Evolutionary conservation across 208 protist genomes (phyloP), one percentile per base, ranked within the genome.

Genomic region (Leishmania mexicana): DNA sequence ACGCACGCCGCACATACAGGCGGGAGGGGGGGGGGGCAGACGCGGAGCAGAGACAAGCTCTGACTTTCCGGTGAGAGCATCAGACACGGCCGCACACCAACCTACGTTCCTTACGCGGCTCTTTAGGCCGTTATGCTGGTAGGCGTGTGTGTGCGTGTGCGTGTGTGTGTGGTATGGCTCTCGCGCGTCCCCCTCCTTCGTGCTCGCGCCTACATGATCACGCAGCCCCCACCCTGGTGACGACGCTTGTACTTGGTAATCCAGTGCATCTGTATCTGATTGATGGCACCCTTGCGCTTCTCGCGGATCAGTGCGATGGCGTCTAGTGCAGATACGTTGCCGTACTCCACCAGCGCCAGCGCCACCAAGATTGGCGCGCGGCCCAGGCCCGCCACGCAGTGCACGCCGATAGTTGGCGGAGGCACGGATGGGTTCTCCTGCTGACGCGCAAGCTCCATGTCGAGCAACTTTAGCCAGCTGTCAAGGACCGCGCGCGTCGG

Each of bases 351-450:
- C 54, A 99, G 85, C 31, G 97, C 95, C 49, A 98, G 83, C 38
- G 97, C 96, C n/a, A 98, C 96, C 15, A 98, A 87, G 19, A 98
- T 96, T 6, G 97, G 97, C 19, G 97, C 97, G 6, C 97, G 84
- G 21, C 97, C 97, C 7, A 99, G 93, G 3, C 97, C 97, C 13
- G 97, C 97, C 6, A 98, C 94, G 83, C 97, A 99, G 82, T 99
- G 97, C 75, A 98, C 95, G 15, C 91, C 96, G 62, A 99, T 92
- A 1, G 90, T 93, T 35, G 88, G 88, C 40, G 72, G 54, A 3
- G 64, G 45, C 28, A 53, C 67, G 15, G 64, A 81, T 54, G 62
- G 89, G 62, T 80, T 21, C 68, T 82, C 45, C 60, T 79, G 54
- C 76, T 79, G 74, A 13, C 57, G 60, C 70, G 58, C 42, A 68